Conservation (phyloP, 2,329 filamentous ascomycete species). For the Ilyonectria sp. region DNA sequence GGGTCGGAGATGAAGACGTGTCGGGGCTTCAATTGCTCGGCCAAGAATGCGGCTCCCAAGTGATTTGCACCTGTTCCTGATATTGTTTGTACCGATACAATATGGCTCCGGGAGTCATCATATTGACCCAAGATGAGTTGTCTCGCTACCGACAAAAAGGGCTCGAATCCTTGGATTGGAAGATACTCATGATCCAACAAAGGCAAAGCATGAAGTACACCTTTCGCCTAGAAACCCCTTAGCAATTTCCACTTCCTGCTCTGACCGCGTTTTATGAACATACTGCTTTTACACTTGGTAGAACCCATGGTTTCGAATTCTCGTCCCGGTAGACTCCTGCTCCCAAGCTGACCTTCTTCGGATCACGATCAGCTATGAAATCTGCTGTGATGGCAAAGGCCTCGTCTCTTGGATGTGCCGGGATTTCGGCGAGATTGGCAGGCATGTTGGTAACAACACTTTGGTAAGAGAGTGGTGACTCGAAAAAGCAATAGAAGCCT, state of each 20-base stretch:
- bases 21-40: constrained; percentile 37
- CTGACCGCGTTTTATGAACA: background rate
- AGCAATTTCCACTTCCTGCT: background rate
- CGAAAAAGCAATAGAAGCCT: background rate
- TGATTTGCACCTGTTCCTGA: constrained; percentile 56
- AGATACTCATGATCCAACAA: constrained; percentile 83
- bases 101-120: constrained; percentile 6
- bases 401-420: constrained; percentile 10
- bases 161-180: constrained; percentile 84
- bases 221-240: constrained; percentile 77
- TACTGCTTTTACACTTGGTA: constrained; percentile 93
- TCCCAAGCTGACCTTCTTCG: constrained; percentile 57
- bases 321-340: constrained; percentile 88
- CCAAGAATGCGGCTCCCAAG: constrained; percentile 48
- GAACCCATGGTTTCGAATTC: constrained; percentile 91
- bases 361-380: constrained; percentile 9
- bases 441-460: background rate
- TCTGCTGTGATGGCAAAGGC: constrained; percentile 12
- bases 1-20: constrained; percentile 50
- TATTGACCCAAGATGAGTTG: constrained; percentile 43
- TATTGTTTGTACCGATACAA: constrained; percentile 53
- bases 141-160: constrained; percentile 65
- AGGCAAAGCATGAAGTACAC: constrained; percentile 75
- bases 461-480: background rate
- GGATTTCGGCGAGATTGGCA: background rate